Conservation (phyloP, 257 asterid species). For the Plantago ovata region DNA sequence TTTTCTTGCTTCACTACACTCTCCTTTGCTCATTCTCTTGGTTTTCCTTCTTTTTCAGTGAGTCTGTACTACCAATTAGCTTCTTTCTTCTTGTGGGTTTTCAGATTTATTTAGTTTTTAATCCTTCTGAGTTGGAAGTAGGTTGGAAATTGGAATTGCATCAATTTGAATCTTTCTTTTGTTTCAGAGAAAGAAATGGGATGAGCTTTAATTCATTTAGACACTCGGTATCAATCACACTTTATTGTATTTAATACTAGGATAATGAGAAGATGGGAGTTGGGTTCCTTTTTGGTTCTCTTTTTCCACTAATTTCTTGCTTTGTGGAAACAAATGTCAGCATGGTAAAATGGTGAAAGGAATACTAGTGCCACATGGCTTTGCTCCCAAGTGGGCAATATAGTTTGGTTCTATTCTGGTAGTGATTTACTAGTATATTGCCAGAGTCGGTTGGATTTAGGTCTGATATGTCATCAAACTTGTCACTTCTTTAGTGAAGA, state of each 20-base stretch:
- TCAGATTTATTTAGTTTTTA: background rate
- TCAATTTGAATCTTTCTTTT: too few species aligned
- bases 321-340: slow-evolving; percentile 24
- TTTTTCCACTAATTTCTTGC: slow-evolving; percentile 9
- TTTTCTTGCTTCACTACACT: slow-evolving; percentile 21
- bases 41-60: background rate
- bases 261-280: slow-evolving; percentile 13
- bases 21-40: slow-evolving; percentile 37
- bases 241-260: background rate
- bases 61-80: slow-evolving; percentile 2
- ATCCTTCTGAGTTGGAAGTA: too few species aligned
- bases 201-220: slow-evolving; percentile 17
- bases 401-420: slow-evolving; percentile 32
- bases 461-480: slow-evolving; percentile 19
- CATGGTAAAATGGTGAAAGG: slow-evolving; percentile 23
- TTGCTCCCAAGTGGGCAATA: slow-evolving; percentile 24
- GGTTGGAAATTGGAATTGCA: too few species aligned
- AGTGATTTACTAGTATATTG: slow-evolving; percentile 23
- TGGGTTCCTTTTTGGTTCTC: slow-evolving; percentile 2
- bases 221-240: background rate
- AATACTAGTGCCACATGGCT: slow-evolving; percentile 28
- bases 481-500: slow-evolving; percentile 28
- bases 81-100: slow-evolving; percentile 9
- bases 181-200: slow-evolving; percentile 4
- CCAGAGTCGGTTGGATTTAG: slow-evolving; percentile 25